Percentiles rank a stretch among this genome's conserved stretches.
phyloP scores from a whole-genome alignment of 192 early-diverging fungal genomes.

The Podila epicladia region DNA sequence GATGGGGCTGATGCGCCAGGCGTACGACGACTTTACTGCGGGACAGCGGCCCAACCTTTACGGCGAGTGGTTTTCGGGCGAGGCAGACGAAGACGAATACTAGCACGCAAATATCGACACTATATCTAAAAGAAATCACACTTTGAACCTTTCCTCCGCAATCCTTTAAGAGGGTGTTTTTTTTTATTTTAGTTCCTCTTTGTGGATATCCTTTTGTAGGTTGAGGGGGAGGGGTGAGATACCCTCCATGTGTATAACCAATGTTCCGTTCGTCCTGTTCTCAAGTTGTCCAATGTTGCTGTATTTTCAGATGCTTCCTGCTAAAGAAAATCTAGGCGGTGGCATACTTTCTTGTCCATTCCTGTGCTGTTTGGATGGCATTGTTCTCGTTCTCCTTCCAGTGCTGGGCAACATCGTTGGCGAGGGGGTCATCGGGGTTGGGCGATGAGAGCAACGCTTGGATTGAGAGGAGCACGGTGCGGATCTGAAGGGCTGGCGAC shows the following conservation, averaged over 20 bases:
- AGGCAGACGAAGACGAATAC: background rate
- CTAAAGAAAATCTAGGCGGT: slow-evolving; percentile 17
- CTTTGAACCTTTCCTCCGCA: too few species aligned
- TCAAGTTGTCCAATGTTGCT: background rate
- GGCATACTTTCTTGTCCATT: slow-evolving; percentile 57
- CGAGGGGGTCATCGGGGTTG: slow-evolving; percentile 98
- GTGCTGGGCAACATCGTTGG: slow-evolving; percentile 98
- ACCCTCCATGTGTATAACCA: too few species aligned
- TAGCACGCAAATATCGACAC: background rate
- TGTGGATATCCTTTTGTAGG: background rate
- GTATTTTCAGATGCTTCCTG: background rate
- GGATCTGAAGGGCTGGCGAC: slow-evolving; percentile 98
- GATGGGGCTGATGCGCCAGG: slow-evolving; percentile 40
- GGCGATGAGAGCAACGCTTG: slow-evolving; percentile 97
- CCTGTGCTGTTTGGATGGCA: slow-evolving; percentile 72
- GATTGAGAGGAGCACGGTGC: slow-evolving; percentile 96
- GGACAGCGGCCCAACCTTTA: slow-evolving; percentile 41
- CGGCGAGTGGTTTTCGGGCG: slow-evolving; percentile 38
- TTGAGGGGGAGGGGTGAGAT: too few species aligned
- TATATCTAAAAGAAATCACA: too few species aligned
- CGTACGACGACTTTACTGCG: slow-evolving; percentile 39
- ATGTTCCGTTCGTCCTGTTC: too few species aligned
- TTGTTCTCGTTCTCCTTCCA: slow-evolving; percentile 98
- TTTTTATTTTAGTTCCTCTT: background rate
- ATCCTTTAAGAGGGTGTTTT: background rate